phyloP scores from a whole-genome alignment of 140 eudicot genomes.

The Erigeron philadelphicus region DNA sequence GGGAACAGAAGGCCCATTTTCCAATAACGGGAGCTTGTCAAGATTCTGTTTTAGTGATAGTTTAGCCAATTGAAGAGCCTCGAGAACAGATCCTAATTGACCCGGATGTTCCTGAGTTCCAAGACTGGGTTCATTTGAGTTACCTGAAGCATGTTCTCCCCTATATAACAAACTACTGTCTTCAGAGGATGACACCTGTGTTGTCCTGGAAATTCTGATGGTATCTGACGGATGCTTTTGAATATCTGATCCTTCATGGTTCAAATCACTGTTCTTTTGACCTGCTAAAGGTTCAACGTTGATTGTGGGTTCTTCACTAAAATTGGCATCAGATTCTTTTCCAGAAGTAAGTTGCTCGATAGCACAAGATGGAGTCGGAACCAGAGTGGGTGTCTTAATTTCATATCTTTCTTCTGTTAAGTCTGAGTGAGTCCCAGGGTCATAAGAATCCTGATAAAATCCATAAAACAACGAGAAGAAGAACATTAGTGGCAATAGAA shows the following conservation, averaged over 20 bases:
- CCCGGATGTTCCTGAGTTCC: constrained; percentile 35
- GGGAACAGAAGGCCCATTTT: constrained; percentile 30
- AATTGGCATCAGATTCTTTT: constrained; percentile 30
- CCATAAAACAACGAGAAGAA: constrained; percentile 1
- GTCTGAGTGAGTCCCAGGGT: constrained; percentile 83
- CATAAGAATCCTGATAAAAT: constrained; percentile 62
- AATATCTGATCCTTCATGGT: constrained; percentile 18
- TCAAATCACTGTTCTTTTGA: constrained; percentile 22
- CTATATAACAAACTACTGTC: constrained; percentile 6
- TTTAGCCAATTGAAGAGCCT: constrained; percentile 79
- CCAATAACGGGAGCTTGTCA: constrained; percentile 28
- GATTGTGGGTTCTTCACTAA: constrained; percentile 25
- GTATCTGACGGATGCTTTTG: constrained; percentile 21
- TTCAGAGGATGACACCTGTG: constrained; percentile 26
- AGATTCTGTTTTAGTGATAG: constrained; percentile 55
- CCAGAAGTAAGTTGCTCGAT: constrained; percentile 24
- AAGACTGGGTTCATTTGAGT: constrained; percentile 30
- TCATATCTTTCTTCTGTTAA: constrained; percentile 79
- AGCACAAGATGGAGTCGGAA: constrained; percentile 29
- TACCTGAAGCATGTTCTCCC: constrained; percentile 19
- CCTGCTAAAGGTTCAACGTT: constrained; percentile 18
- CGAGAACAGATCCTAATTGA: constrained; percentile 57
- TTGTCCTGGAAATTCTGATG: constrained; percentile 1
- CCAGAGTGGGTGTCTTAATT: constrained; percentile 36
- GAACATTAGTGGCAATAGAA: constrained; percentile 6